Evolutionary conservation across 73 alveolate genomes (phyloP).

Genomic region (Uronychia binucleata): DNA sequence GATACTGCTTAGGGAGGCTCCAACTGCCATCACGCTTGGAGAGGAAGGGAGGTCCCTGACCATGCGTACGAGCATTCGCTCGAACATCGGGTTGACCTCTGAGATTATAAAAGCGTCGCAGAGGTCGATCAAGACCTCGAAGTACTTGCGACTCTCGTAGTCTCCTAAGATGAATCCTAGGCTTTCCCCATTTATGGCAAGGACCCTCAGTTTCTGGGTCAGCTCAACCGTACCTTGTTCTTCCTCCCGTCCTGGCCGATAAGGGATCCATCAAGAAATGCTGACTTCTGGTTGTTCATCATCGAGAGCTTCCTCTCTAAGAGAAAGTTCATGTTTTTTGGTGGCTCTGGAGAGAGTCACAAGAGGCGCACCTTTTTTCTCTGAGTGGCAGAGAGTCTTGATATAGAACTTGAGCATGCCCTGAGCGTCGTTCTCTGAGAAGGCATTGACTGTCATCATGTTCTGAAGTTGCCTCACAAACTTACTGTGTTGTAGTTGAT

Average conservation of each 20-base stretch:
- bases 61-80: slow-evolving; percentile 2
- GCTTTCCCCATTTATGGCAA: slow-evolving; percentile 35
- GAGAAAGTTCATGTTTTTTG: slow-evolving; percentile 2
- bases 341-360: not conserved
- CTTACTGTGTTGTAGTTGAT: slow-evolving; percentile 3
- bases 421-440: slow-evolving; percentile 24
- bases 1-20: slow-evolving; percentile 6
- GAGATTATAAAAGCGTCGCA: slow-evolving; percentile 54
- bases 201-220: slow-evolving; percentile 11
- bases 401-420: slow-evolving; percentile 20
- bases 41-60: slow-evolving; percentile 23
- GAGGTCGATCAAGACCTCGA: slow-evolving; percentile 33
- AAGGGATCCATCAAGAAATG: not conserved
- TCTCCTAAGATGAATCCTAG: slow-evolving; percentile 41
- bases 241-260: not conserved
- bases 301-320: slow-evolving; percentile 11
- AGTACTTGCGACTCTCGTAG: slow-evolving; percentile 26
- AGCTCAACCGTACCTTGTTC: not conserved
- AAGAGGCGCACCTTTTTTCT: slow-evolving; percentile 1
- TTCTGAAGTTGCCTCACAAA: not conserved
- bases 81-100: slow-evolving; percentile 14
- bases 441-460: slow-evolving; percentile 32
- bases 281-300: slow-evolving; percentile 5
- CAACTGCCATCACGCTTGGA: slow-evolving; percentile 20
- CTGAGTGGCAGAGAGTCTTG: slow-evolving; percentile 17